Conservation (phyloP, 495 filamentous ascomycete species). For the Hypoxylon intermedium region DNA sequence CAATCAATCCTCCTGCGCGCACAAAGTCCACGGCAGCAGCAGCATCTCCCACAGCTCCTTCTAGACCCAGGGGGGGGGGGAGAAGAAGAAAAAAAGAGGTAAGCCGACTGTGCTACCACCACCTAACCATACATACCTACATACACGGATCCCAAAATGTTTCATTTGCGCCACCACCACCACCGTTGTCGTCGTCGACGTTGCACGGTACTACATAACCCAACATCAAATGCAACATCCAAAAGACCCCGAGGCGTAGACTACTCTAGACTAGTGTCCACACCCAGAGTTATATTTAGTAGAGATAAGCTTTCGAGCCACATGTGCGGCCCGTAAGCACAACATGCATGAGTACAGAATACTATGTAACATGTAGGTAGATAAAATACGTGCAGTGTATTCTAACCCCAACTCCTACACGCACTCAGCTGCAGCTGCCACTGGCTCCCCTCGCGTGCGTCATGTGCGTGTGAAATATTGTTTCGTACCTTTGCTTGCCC, state of each 20-base stretch:
- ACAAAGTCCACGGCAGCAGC: background rate
- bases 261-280: too few relatives aligned
- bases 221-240: too few relatives aligned
- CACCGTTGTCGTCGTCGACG: background rate
- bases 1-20: too few relatives aligned
- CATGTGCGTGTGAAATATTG: constrained; percentile 8
- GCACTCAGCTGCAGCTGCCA: constrained; percentile 5
- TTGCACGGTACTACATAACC: too few relatives aligned
- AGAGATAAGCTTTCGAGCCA: too few relatives aligned
- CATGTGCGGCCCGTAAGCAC: too few relatives aligned
- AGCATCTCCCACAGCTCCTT: background rate
- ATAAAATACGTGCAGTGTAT: too few relatives aligned
- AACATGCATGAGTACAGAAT: too few relatives aligned
- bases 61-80: background rate
- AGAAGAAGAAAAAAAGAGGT: too few relatives aligned
- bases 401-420: too few relatives aligned
- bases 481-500: constrained; percentile 35
- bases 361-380: too few relatives aligned
- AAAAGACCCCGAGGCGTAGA: background rate
- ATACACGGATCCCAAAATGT: background rate
- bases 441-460: constrained; percentile 3
- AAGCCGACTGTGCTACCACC: background rate
- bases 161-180: background rate
- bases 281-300: too few relatives aligned
- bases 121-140: background rate